Evolutionary conservation across 1,284 basidiomycete species (phyloP).

Genomic region (Testicularia cyperi): DNA sequence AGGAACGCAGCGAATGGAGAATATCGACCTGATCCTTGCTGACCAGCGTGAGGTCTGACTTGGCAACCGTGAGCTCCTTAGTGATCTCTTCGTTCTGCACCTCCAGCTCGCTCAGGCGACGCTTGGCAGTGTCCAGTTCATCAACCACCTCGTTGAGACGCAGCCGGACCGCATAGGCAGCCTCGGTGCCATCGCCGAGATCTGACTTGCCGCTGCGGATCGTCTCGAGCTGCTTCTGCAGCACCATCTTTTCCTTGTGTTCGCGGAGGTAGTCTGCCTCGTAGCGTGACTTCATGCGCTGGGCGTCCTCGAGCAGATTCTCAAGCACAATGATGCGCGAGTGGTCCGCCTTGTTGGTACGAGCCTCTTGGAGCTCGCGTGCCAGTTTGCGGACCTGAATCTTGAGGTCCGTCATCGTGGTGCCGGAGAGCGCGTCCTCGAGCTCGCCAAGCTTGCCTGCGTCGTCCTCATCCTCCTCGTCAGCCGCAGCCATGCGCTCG

Average conservation of each 20-base stretch:
- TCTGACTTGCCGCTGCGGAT: constrained; percentile 77
- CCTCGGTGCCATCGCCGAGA: constrained; percentile 79
- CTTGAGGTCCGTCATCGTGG: constrained; percentile 81
- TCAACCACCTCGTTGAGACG: constrained; percentile 83
- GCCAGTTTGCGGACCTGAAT: constrained; percentile 79
- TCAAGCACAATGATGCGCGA: constrained; percentile 79
- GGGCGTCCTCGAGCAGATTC: constrained; percentile 85
- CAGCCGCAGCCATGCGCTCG: constrained; percentile 16
- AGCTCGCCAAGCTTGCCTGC: constrained; percentile 76
- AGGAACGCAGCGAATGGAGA: constrained; percentile 76
- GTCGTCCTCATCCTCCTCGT: constrained; percentile 15
- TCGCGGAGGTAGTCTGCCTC: constrained; percentile 83
- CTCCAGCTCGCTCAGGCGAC: constrained; percentile 72
- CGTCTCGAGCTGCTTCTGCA: constrained; percentile 81
- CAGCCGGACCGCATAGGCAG: constrained; percentile 80
- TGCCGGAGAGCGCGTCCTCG: constrained; percentile 78
- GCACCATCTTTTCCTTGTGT: constrained; percentile 77
- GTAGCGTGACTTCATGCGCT: constrained; percentile 82
- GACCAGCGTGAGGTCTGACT: constrained; percentile 69
- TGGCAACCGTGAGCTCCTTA: constrained; percentile 77
- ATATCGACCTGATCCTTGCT: constrained; percentile 65
- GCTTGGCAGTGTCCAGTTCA: constrained; percentile 73
- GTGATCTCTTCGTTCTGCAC: constrained; percentile 70
- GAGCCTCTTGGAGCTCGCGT: constrained; percentile 74
- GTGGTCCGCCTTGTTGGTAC: constrained; percentile 73